Base-by-base conservation (phyloP, 2,329 filamentous ascomycete species). In the Dryadomyces quercivorus region DNA sequence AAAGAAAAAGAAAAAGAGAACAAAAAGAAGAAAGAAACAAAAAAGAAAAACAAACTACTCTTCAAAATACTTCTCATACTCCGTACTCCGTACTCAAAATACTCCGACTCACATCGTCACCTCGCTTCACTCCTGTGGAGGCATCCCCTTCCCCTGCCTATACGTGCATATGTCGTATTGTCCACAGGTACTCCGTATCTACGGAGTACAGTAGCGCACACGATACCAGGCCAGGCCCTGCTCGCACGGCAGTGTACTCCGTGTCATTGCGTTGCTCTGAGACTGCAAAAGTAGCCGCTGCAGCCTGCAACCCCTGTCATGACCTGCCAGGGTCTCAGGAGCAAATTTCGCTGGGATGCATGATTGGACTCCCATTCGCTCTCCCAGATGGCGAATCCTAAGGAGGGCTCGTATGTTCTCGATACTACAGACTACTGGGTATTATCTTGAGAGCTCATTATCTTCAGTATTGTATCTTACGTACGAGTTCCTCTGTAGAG, bases 201-300 rank as follows among this genome's bases (percentile, higher is more conserved):
- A 31, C 26, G 26, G 26, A 20, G 36, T 50, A 21, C 47, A 38
- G 47, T 50, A 38, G 31, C 31, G 31, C 31, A 20, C 16, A 36
- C 36, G 10, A 40, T 12, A 40, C 36, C 36, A 40, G 36, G 36
- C 36, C 36, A 13, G 10, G 36, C 36, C 10, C 40, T 16, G 15
- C 40, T 20, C 36, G 46, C 31, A 45, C n/a, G 31, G 42, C 36
- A 22, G 42, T 51, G 48, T 55, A 55, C 56, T 51, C 54, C 51
- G 52, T 58, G 46, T 49, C 53, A 55, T 53, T 53, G 57, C 44
- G 57, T 54, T 58, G 50, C 53, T 56, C 55, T 55, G 50, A 51
- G 55, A 34, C 53, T 53, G 57, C 45, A 53, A 18, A 22, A 34
- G 38, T 10, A 42, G 38, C 20, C 53, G 13, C 40, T 46, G 52